A percentile compares a stretch with the other conserved stretches of the same genome.
These are phyloP conservation scores for Pseudocohnilembus persalinus DNA, from an alignment of 169 alveolate species.

Conservation along the genomic window DNA sequence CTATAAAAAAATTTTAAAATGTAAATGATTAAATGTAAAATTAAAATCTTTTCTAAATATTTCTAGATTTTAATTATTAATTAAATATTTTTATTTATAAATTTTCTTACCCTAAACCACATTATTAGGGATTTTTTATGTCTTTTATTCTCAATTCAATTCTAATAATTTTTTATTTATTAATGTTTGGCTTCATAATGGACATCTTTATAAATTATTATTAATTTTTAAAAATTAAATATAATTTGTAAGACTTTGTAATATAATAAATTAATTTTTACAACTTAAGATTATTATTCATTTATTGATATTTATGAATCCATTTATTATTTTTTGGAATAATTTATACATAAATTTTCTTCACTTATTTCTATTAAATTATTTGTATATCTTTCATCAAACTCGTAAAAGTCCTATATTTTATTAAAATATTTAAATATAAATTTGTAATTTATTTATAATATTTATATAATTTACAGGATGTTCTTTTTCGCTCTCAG, in stretches of 20 bases:
- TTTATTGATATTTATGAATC: neutral
- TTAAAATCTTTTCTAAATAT: too few relatives aligned
- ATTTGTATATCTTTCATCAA: neutral
- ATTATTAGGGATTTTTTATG: neutral
- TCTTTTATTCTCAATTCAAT: neutral
- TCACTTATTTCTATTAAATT: neutral
- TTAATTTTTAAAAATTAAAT: too few relatives aligned
- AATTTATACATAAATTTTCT: too few relatives aligned
- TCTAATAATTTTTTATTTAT: too few relatives aligned
- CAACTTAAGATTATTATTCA: neutral
- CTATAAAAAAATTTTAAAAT: neutral
- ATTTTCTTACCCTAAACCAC: neutral
- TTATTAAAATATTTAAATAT: too few relatives aligned
- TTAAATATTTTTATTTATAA: too few relatives aligned
- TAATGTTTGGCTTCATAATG: neutral
- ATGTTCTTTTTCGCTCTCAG: neutral
- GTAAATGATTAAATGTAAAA: neutral
- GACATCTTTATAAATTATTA: neutral
- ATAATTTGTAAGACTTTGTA: too few relatives aligned
- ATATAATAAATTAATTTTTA: too few relatives aligned
- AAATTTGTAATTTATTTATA: neutral
- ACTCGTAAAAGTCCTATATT: neutral
- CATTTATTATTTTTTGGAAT: neutral
- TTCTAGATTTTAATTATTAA: too few relatives aligned
- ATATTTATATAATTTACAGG: too few relatives aligned